These are phyloP conservation scores for Volvariella volvacea DNA, from an alignment of 1,284 basidiomycete genomes.

Conservation along the genomic window DNA sequence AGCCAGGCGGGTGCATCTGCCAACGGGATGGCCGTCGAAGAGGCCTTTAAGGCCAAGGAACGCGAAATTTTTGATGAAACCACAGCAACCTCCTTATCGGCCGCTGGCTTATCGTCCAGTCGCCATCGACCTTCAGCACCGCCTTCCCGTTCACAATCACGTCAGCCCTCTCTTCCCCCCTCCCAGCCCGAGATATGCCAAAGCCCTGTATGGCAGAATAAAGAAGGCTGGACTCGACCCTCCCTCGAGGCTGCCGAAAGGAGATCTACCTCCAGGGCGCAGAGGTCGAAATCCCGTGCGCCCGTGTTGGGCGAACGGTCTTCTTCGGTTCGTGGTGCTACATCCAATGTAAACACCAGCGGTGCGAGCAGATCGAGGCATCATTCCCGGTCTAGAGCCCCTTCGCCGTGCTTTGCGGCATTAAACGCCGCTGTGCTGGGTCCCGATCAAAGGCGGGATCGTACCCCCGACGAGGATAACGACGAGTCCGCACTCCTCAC, in stretches of 20 bases:
- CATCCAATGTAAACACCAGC: conserved; percentile 14
- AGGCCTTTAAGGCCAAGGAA: conserved; percentile 4
- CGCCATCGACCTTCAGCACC: conserved; percentile 5
- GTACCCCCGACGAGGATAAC: too few species aligned
- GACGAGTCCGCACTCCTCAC: conserved; percentile 20
- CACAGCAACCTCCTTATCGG: too few species aligned
- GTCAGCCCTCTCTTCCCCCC: conserved; percentile 2
- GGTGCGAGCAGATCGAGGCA: conserved; percentile 17
- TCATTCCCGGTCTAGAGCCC: conserved; percentile 13
- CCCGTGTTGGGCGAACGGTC: conserved; percentile 29
- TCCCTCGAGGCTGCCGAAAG: conserved; percentile 26
- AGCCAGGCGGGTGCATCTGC: not conserved
- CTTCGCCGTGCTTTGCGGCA: conserved; percentile 16
- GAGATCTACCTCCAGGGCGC: conserved; percentile 28
- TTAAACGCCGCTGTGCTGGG: conserved; percentile 19
- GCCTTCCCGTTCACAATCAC: conserved; percentile 18
- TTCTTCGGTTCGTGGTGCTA: conserved; percentile 25
- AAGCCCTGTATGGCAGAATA: conserved; percentile 19
- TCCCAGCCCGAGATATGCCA: conserved; percentile 13
- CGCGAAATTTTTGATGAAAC: too few species aligned
- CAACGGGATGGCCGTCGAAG: conserved; percentile 1
- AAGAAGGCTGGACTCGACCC: conserved; percentile 18
- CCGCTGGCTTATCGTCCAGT: too few species aligned
- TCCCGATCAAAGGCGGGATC: conserved; percentile 5
- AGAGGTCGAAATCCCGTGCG: conserved; percentile 36